These are phyloP conservation scores for Tylopilus cervinicoccineus DNA, from an alignment of 768 basidiomycete species.

Conservation along the genomic window DNA sequence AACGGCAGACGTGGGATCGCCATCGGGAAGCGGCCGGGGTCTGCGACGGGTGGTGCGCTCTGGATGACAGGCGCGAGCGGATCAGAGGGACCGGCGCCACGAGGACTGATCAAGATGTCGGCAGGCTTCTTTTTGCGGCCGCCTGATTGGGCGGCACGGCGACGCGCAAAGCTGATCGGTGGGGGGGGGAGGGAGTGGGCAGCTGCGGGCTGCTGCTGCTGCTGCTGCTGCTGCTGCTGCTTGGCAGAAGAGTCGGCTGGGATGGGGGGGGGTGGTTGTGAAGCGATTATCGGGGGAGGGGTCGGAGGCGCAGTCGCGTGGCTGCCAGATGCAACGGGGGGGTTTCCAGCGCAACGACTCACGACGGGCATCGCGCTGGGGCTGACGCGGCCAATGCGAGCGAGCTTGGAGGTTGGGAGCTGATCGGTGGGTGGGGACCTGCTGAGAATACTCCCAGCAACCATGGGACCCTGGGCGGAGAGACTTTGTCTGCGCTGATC, in stretches of 20 bases:
- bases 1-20: conserved; percentile 62
- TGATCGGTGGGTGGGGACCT: conserved; percentile 24
- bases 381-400: conserved; percentile 36
- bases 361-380: conserved; percentile 28
- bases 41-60: conserved; percentile 64
- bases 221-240: conserved; percentile 23
- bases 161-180: conserved; percentile 74
- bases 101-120: conserved; percentile 73
- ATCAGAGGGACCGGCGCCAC: conserved; percentile 48
- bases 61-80: conserved; percentile 66
- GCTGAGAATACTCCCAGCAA: conserved; percentile 24
- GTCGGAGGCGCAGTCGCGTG: conserved; percentile 25
- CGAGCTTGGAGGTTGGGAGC: conserved; percentile 25
- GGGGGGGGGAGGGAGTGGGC: conserved; percentile 55
- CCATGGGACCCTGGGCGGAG: conserved; percentile 21
- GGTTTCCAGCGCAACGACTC: conserved; percentile 26
- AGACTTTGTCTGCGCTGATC: conserved; percentile 66
- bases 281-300: conserved; percentile 22
- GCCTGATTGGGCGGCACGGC: conserved; percentile 64
- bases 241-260: conserved; percentile 21
- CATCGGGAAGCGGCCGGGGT: conserved; percentile 53
- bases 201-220: conserved; percentile 18
- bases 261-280: conserved; percentile 16
- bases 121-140: conserved; percentile 67
- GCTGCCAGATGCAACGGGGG: conserved; percentile 18